phyloP scores from a whole-genome alignment of 2,329 filamentous ascomycete species.

The Fusarium burgessii region DNA sequence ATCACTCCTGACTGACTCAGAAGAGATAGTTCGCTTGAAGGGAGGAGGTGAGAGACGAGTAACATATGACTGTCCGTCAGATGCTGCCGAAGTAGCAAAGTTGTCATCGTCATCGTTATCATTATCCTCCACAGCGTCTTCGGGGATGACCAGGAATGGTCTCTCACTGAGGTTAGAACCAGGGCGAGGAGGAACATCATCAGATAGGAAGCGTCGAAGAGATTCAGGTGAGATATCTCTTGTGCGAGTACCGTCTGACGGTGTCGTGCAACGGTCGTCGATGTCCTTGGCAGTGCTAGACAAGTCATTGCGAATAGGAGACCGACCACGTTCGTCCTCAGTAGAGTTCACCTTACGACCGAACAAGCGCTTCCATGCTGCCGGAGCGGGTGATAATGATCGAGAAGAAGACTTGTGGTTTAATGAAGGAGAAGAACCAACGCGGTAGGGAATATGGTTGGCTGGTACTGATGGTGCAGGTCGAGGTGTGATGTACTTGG shows the following conservation, averaged over 20 bases:
- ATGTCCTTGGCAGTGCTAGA: slow-evolving; percentile 19
- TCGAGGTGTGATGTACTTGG: slow-evolving; percentile 79
- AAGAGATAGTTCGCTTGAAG: slow-evolving; percentile 53
- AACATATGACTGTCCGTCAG: slow-evolving; percentile 58
- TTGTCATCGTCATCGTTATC: slow-evolving; percentile 71
- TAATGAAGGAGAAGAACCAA: slow-evolving; percentile 50
- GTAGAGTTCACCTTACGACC: slow-evolving; percentile 54
- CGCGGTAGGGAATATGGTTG: slow-evolving; percentile 41
- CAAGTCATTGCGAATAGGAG: slow-evolving; percentile 46
- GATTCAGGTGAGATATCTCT: slow-evolving; percentile 69
- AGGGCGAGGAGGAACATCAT: slow-evolving; percentile 54
- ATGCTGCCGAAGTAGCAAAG: slow-evolving; percentile 66
- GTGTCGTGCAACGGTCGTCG: slow-evolving; percentile 40
- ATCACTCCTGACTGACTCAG: slow-evolving; percentile 46
- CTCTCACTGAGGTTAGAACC: slow-evolving; percentile 48
- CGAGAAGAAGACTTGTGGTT: slow-evolving; percentile 57
- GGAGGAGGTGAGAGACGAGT: slow-evolving; percentile 67
- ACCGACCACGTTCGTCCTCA: slow-evolving; percentile 52
- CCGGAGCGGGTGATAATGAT: slow-evolving; percentile 62
- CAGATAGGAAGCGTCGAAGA: slow-evolving; percentile 63
- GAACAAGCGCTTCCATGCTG: slow-evolving; percentile 64
- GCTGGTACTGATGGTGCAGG: slow-evolving; percentile 59
- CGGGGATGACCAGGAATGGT: slow-evolving; percentile 51
- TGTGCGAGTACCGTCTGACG: slow-evolving; percentile 57
- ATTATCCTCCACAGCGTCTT: slow-evolving; percentile 54